A percentile compares a stretch with the other conserved stretches of the same genome.
Conservation (phyloP, 805 yeast species). For the Nakazawaea wyomingensis region DNA sequence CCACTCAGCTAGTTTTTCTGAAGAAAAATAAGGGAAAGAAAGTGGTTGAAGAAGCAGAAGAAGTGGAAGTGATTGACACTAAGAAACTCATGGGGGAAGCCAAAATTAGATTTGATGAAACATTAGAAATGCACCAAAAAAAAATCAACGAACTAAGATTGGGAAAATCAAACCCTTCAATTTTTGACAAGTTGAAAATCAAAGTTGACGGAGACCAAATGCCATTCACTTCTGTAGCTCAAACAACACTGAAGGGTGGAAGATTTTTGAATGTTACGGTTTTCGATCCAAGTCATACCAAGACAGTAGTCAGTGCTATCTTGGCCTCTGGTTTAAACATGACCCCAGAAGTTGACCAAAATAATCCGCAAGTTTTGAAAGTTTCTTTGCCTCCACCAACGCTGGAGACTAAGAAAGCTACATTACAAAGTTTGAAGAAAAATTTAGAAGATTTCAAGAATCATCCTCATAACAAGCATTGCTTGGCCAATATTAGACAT, state of each 20-base stretch:
- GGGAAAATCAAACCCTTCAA: constrained; percentile 63
- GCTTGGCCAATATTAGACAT: constrained; percentile 54
- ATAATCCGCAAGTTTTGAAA: constrained; percentile 66
- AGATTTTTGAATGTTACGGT: constrained; percentile 72
- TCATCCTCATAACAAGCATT: constrained; percentile 36
- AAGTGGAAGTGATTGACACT: constrained; percentile 23
- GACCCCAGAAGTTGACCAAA: constrained; percentile 74
- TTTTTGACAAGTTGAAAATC: constrained; percentile 58
- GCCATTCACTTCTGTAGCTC: constrained; percentile 62
- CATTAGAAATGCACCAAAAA: constrained; percentile 49
- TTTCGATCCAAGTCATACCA: constrained; percentile 73
- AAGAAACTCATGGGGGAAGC: constrained; percentile 31
- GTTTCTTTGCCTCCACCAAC: constrained; percentile 74
- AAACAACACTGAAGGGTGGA: constrained; percentile 62
- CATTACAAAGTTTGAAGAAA: constrained; percentile 58
- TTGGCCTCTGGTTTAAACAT: constrained; percentile 64
- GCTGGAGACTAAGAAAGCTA: constrained; percentile 55
- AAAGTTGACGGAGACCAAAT: constrained; percentile 40
- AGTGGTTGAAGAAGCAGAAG: constrained; percentile 15
- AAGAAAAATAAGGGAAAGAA: constrained; percentile 13
- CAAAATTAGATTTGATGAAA: constrained; percentile 37
- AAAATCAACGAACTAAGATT: constrained; percentile 57
- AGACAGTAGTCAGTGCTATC: constrained; percentile 66
- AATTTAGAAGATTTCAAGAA: constrained; percentile 59
- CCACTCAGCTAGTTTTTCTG: background rate